Evolutionary conservation across 805 yeast genomes (phyloP), one percentile per base, ranked within the genome.

Genomic region (Debaryomyces tyrocola): DNA sequence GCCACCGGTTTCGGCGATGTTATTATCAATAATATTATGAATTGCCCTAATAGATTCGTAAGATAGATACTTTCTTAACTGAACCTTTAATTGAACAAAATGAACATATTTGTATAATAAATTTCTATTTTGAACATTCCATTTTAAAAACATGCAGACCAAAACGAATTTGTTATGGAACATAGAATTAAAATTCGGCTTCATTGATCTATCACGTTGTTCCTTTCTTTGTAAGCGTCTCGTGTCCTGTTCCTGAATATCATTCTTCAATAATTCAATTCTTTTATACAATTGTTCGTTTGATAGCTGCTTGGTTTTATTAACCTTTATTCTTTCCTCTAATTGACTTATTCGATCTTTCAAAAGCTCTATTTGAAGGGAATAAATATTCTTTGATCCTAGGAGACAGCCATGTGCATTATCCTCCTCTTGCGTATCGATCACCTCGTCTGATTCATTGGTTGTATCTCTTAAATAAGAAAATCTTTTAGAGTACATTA

Each of bases 401-500:
- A 67, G 55, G 21, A 55, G 48, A 45, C 75, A 66, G 17, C 56
- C 59, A 48, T 66, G 74, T 17, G 63, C 66, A 6, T 55, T 47
- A 28, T 62, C 73, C 12, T 49, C 48, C 1, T 65, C 66, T 8
- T 57, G 55, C 8, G 46, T 47, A 8, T 37, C 53, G 41, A 37
- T 45, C 6, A 15, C 17, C 14, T 29, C 29, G 17, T 46, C 34
- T 17, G 27, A 38, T 6, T 48, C 45, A 36, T 43, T 44, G 35
- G 50, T 58, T 4, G 89, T 82, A 51, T 85, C 82, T 41, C 92
- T 74, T 50, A 78, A 68, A 60, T 88, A 91, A 2, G 84, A 72
- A 59, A 90, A 84, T 37, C 80, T 69, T 4, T 92, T 87, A 0
- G 95, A 74, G 62, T 69, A 82, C 54, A 88, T 56, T 50, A 90